phyloP scores from a whole-genome alignment of 192 early-diverging fungal species.

The Phlyctochytrium planicorne region DNA sequence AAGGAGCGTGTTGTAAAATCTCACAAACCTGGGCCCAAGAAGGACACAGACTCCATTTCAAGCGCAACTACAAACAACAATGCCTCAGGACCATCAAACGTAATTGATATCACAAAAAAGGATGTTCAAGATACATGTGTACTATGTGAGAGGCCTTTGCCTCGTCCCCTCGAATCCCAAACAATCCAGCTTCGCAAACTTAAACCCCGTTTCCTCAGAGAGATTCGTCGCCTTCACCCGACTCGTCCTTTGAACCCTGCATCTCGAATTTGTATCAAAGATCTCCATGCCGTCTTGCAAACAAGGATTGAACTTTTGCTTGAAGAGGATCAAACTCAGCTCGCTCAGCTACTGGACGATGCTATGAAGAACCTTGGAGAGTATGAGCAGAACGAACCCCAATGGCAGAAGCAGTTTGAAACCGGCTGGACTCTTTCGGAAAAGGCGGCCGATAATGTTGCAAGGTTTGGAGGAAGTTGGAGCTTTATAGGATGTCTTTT shows the following conservation, averaged over 20 bases:
- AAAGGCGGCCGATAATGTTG: constrained; percentile 36
- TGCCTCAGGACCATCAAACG: no score
- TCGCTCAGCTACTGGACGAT: constrained; percentile 33
- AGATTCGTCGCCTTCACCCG: constrained; percentile 21
- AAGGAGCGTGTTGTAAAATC: background rate
- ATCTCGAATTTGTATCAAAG: constrained; percentile 19
- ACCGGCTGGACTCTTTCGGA: constrained; percentile 32
- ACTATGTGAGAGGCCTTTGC: constrained; percentile 21
- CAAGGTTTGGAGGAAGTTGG: constrained; percentile 41
- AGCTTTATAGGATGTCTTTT: constrained; percentile 32
- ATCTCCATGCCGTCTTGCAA: constrained; percentile 23
- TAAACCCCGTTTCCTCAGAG: constrained; percentile 31
- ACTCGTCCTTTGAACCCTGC: background rate
- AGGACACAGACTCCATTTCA: no score
- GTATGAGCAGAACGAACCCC: constrained; percentile 41
- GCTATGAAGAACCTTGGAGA: constrained; percentile 41
- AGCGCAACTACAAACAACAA: no score
- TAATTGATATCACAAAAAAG: no score
- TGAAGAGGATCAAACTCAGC: constrained; percentile 30
- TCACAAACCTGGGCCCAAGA: no score
- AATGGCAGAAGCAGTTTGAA: constrained; percentile 48
- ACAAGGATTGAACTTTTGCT: constrained; percentile 35
- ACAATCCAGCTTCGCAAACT: constrained; percentile 22
- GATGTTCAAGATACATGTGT: constrained; percentile 8
- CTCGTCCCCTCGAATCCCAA: constrained; percentile 15